Percentiles rank a stretch among this genome's conserved stretches.
Evolutionary conservation across 2,329 filamentous ascomycete genomes (phyloP).

Genomic region (Ophiostoma tasmaniense): DNA sequence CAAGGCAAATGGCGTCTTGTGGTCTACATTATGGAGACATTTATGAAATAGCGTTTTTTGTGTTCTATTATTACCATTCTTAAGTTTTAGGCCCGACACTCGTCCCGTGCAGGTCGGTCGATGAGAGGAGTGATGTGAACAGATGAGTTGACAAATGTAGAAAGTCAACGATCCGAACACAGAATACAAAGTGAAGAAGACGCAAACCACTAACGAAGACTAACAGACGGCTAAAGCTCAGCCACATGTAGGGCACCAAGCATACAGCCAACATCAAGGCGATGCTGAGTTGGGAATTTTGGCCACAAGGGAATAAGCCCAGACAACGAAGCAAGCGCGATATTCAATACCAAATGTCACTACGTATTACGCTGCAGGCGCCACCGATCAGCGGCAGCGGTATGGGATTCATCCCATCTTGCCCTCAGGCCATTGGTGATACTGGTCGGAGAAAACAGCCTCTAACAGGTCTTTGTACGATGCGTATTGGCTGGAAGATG

Average conservation of each 20-base stretch:
- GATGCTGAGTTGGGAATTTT: background rate
- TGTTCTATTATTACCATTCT: background rate
- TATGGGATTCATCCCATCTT: background rate
- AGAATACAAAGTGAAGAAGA: background rate
- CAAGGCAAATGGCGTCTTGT: background rate
- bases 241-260: background rate
- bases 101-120: background rate
- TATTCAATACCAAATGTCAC: background rate
- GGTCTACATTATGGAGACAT: background rate
- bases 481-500: background rate
- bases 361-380: background rate
- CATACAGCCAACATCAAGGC: background rate
- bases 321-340: background rate
- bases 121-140: too few species aligned
- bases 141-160: too few species aligned
- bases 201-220: background rate
- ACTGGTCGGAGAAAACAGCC: background rate
- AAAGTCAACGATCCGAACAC: background rate
- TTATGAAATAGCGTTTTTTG: background rate
- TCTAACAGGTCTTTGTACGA: background rate
- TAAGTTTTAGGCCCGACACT: constrained; percentile 1
- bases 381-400: background rate
- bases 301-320: background rate
- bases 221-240: background rate
- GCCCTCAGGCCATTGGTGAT: background rate